These are phyloP conservation scores for Aspergillus puulaauensis DNA, from an alignment of 2,329 filamentous ascomycete genomes.

Conservation along the genomic window DNA sequence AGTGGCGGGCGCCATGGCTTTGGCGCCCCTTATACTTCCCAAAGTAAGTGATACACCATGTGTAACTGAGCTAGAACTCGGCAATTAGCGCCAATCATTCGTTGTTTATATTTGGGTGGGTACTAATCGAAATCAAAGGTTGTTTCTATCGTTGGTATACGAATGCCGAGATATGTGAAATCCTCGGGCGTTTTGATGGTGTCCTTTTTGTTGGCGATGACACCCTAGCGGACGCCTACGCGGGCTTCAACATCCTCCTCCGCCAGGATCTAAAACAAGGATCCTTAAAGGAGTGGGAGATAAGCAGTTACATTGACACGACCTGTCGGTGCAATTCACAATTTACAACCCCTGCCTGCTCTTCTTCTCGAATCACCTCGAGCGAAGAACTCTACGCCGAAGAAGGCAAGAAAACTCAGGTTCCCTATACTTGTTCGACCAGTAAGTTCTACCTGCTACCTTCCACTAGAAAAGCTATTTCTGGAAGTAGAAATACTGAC, in stretches of 20 bases:
- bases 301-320: slow-evolving; percentile 30
- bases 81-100: background rate
- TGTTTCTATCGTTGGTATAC: slow-evolving; percentile 48
- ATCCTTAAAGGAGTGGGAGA: slow-evolving; percentile 40
- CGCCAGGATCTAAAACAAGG: slow-evolving; percentile 42
- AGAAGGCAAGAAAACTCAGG: slow-evolving; percentile 6
- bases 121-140: slow-evolving; percentile 22
- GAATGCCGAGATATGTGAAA: slow-evolving; percentile 44
- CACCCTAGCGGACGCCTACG: slow-evolving; percentile 41
- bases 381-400: slow-evolving; percentile 25
- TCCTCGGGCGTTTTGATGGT: slow-evolving; percentile 44
- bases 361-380: slow-evolving; percentile 22
- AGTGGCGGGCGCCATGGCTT: slow-evolving; percentile 43
- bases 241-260: slow-evolving; percentile 47
- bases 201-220: slow-evolving; percentile 46
- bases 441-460: slow-evolving; percentile 16
- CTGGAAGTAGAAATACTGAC: background rate
- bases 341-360: slow-evolving; percentile 36
- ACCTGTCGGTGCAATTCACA: slow-evolving; percentile 44
- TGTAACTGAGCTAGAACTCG: too few relatives aligned
- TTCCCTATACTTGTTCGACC: slow-evolving; percentile 20
- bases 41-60: slow-evolving; percentile 24
- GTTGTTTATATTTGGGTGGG: background rate
- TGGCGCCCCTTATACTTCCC: slow-evolving; percentile 40
- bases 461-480: background rate